phyloP scores from a whole-genome alignment of 805 yeast species.

The Saturnispora ahearnii region DNA sequence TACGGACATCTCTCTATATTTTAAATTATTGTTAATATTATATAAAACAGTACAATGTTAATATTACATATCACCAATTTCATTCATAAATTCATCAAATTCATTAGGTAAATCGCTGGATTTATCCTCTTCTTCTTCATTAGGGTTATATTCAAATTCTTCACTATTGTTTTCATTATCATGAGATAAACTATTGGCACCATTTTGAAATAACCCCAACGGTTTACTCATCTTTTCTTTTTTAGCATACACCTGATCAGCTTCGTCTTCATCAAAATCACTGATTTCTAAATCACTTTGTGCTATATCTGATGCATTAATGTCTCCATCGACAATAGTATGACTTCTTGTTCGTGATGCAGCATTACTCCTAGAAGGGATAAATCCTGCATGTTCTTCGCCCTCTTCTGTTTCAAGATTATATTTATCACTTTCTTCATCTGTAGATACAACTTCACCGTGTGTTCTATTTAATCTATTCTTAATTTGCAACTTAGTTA shows the following conservation, averaged over 20 bases:
- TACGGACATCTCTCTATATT: no score
- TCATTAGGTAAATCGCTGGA: constrained; percentile 7
- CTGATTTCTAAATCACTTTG: constrained; percentile 12
- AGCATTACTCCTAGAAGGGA: constrained; percentile 8
- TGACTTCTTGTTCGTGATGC: constrained; percentile 11
- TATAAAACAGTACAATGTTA: neutral
- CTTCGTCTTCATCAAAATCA: constrained; percentile 11
- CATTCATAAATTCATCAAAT: constrained; percentile 12
- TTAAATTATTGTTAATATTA: neutral
- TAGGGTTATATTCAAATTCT: constrained; percentile 18
- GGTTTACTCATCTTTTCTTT: neutral
- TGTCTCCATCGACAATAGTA: neutral
- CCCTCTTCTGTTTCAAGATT: constrained; percentile 10
- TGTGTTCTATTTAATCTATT: constrained; percentile 39
- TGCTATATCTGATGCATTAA: constrained; percentile 12
- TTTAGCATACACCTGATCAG: neutral
- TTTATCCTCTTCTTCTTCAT: constrained; percentile 7
- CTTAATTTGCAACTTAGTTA: constrained; percentile 41
- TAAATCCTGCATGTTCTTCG: constrained; percentile 20
- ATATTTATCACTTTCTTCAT: constrained; percentile 16
- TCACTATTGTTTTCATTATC: constrained; percentile 14
- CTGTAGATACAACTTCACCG: constrained; percentile 31
- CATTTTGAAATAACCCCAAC: neutral
- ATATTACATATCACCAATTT: constrained; percentile 5
- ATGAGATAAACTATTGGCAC: neutral